Percentiles rank a stretch among this genome's conserved stretches.
These are phyloP conservation scores for Paradendryphiella salina DNA, from an alignment of 2,329 filamentous ascomycete species.

Conservation along the genomic window DNA sequence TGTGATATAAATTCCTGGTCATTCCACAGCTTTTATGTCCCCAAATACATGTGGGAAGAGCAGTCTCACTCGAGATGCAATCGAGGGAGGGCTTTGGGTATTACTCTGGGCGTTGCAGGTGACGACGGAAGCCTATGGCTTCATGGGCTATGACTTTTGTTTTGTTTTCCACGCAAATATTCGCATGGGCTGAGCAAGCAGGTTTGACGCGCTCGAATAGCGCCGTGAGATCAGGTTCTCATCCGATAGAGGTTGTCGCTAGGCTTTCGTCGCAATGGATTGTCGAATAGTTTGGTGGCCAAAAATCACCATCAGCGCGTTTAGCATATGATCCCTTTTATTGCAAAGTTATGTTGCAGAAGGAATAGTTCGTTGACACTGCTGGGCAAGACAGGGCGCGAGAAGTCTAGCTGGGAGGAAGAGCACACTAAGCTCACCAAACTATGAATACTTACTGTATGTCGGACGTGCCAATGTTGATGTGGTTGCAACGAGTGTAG, in stretches of 20 bases:
- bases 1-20: slow-evolving; percentile 1
- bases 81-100: not conserved
- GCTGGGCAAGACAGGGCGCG: slow-evolving; percentile 1
- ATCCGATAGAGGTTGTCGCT: slow-evolving; percentile 10
- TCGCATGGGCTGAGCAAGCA: not conserved
- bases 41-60: not conserved
- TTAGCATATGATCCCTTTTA: slow-evolving; percentile 4
- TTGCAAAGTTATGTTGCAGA: slow-evolving; percentile 4
- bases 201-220: slow-evolving; percentile 19
- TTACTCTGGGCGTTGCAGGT: not conserved
- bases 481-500: not conserved
- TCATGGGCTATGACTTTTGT: not conserved
- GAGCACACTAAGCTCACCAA: slow-evolving; percentile 10
- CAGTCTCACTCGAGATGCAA: not conserved
- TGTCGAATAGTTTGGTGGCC: slow-evolving; percentile 13
- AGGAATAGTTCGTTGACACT: slow-evolving; percentile 4
- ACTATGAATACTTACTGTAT: slow-evolving; percentile 10
- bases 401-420: slow-evolving; percentile 3
- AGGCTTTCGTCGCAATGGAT: slow-evolving; percentile 10
- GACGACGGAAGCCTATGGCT: not conserved
- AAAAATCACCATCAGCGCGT: slow-evolving; percentile 7
- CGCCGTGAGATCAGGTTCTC: slow-evolving; percentile 1
- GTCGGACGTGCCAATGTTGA: not conserved
- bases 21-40: not conserved
- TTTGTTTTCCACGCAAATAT: not conserved